A percentile compares a stretch with the other conserved stretches of the same genome.
phyloP scores from a whole-genome alignment of 2,329 filamentous ascomycete species.

The Clonostachys rosea region DNA sequence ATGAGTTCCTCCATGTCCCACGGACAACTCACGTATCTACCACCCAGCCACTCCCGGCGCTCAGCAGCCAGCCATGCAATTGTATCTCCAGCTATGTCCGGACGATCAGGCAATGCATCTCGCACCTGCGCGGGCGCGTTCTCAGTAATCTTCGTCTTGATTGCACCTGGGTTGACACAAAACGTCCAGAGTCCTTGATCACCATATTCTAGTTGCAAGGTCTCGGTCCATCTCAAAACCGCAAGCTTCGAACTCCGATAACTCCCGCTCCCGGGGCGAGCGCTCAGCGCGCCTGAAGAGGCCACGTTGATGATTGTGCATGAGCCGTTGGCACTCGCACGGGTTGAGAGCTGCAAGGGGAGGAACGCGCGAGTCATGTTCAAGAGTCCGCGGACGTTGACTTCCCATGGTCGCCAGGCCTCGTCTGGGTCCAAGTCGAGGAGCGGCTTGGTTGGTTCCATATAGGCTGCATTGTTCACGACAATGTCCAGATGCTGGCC shows the following conservation, averaged over 20 bases:
- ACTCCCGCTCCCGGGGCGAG: constrained; percentile 23
- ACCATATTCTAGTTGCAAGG: constrained; percentile 36
- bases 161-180: constrained; percentile 28
- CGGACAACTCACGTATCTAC: constrained; percentile 23
- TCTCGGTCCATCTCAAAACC: constrained; percentile 42
- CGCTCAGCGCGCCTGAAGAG: constrained; percentile 31
- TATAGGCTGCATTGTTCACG: constrained; percentile 8
- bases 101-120: constrained; percentile 6
- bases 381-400: constrained; percentile 11
- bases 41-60: constrained; percentile 25
- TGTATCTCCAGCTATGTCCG: constrained; percentile 14
- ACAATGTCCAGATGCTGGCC: constrained; percentile 1
- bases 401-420: constrained; percentile 12
- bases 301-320: constrained; percentile 37
- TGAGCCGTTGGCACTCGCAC: not conserved
- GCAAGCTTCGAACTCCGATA: constrained; percentile 45
- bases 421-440: constrained; percentile 9
- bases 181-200: constrained; percentile 31
- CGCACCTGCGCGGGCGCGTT: constrained; percentile 9
- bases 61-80: constrained; percentile 17
- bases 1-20: constrained; percentile 31
- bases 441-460: constrained; percentile 6
- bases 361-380: constrained; percentile 10
- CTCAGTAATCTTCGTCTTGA: constrained; percentile 22
- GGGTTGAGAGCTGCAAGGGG: constrained; percentile 7